These are phyloP conservation scores for Fusarium illudens DNA, from an alignment of 2,329 filamentous ascomycete species.

Conservation along the genomic window DNA sequence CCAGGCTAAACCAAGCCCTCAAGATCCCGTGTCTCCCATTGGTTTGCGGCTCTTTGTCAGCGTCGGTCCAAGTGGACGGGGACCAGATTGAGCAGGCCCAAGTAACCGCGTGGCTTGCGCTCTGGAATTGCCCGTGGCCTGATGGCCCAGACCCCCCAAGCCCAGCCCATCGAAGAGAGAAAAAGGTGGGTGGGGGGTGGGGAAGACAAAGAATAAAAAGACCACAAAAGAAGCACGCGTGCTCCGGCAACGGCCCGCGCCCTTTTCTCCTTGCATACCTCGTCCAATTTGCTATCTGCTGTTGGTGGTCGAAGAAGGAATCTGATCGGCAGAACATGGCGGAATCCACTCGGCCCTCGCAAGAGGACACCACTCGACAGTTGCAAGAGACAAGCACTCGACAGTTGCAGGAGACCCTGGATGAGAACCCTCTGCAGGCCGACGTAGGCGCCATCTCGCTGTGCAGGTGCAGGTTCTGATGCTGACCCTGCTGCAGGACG, in stretches of 20 bases:
- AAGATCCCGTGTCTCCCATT: not conserved
- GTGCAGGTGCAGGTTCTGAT: not conserved
- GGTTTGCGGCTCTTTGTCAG: not conserved
- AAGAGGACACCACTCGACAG: not conserved
- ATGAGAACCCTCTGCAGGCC: constrained; percentile 6
- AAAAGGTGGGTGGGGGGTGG: not conserved
- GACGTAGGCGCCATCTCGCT: not conserved
- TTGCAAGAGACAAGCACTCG: not conserved
- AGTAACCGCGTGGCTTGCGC: not conserved
- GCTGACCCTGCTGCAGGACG: not conserved
- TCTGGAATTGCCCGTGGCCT: not conserved
- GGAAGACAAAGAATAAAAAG: not conserved
- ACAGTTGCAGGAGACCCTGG: not conserved
- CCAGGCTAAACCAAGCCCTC: not conserved
- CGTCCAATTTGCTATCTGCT: too few relatives aligned
- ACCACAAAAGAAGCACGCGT: not conserved
- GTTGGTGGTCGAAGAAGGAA: not conserved
- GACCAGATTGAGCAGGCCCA: not conserved
- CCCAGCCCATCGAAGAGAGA: too few relatives aligned
- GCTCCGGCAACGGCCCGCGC: not conserved
- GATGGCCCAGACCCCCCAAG: not conserved
- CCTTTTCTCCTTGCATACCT: not conserved
- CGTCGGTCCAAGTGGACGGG: not conserved
- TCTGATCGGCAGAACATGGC: not conserved
- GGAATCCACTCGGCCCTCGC: not conserved